A percentile compares a stretch with the other conserved stretches of the same genome.
These are phyloP conservation scores for Tephrocybe rancida DNA, from an alignment of 768 basidiomycete genomes.

Conservation along the genomic window DNA sequence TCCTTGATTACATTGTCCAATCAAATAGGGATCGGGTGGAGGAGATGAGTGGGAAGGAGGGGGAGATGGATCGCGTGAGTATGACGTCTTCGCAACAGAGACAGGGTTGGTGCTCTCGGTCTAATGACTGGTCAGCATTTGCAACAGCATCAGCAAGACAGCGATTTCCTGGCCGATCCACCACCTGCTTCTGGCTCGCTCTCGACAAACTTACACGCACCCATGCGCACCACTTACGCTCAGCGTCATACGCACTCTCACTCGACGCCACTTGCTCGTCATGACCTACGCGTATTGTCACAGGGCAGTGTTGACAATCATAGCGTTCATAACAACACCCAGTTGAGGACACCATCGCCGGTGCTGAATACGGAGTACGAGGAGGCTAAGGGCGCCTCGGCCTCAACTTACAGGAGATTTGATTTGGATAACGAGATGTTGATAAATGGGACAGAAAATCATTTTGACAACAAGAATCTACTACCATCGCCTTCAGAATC, in stretches of 20 bases:
- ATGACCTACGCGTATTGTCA: slow-evolving; percentile 70
- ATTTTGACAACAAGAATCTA: too few relatives aligned
- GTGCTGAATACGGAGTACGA: slow-evolving; percentile 17
- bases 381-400: slow-evolving; percentile 17
- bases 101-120: too few relatives aligned
- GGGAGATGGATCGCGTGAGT: too few relatives aligned
- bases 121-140: too few relatives aligned
- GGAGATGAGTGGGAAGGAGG: too few relatives aligned
- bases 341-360: slow-evolving; percentile 75
- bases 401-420: too few relatives aligned
- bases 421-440: slow-evolving; percentile 2
- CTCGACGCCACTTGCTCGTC: slow-evolving; percentile 59
- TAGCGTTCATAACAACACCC: slow-evolving; percentile 21
- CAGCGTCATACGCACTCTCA: slow-evolving; percentile 21
- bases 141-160: slow-evolving; percentile 39
- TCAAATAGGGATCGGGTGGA: too few relatives aligned
- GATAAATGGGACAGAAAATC: slow-evolving; percentile 9
- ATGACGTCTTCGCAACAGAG: too few relatives aligned
- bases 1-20: too few relatives aligned
- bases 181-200: slow-evolving; percentile 29
- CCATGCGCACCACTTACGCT: slow-evolving; percentile 25
- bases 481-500: too few relatives aligned
- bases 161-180: slow-evolving; percentile 32
- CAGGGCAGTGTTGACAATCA: slow-evolving; percentile 27
- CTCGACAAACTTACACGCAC: slow-evolving; percentile 43